A percentile compares a stretch with the other conserved stretches of the same genome.
These are phyloP conservation scores for Elaeis guineensis DNA, from an alignment of 176 grass and related monocot genomes.

Conservation along the genomic window DNA sequence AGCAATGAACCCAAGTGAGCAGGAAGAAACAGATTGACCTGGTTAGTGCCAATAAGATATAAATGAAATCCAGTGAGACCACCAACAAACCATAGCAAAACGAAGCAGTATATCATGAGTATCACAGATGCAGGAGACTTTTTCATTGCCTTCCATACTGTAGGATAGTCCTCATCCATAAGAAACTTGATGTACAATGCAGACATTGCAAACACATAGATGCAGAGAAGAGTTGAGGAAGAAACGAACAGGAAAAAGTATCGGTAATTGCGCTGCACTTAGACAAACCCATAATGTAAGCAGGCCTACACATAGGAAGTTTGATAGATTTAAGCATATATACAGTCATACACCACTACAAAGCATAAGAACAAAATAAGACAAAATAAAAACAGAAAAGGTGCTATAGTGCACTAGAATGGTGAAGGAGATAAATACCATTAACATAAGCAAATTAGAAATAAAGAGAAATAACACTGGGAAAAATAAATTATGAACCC, in stretches of 20 bases:
- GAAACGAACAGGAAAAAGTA: constrained; percentile 98
- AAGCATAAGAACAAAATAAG: not conserved
- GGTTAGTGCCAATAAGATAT: constrained; percentile 88
- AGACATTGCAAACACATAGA: constrained; percentile 91
- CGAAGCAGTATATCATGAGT: constrained; percentile 85
- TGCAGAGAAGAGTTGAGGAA: constrained; percentile 86
- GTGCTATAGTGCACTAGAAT: not conserved
- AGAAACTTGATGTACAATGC: constrained; percentile 90
- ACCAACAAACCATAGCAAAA: constrained; percentile 97
- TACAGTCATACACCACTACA: no score
- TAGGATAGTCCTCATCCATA: constrained; percentile 71
- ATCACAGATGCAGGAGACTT: constrained; percentile 69
- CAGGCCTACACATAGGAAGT: not conserved
- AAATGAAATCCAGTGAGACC: constrained; percentile 95
- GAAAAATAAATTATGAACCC: no score
- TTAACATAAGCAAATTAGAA: no score
- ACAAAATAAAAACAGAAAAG: not conserved
- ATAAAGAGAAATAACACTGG: no score
- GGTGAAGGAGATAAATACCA: not conserved
- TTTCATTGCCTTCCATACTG: constrained; percentile 97
- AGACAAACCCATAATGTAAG: constrained; percentile 9
- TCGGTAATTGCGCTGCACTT: constrained; percentile 81
- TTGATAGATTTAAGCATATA: not conserved
- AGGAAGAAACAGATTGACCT: constrained; percentile 40
- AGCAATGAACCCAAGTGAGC: not conserved